phyloP scores from a whole-genome alignment of 768 basidiomycete genomes.

The Rubroboletus satanas region DNA sequence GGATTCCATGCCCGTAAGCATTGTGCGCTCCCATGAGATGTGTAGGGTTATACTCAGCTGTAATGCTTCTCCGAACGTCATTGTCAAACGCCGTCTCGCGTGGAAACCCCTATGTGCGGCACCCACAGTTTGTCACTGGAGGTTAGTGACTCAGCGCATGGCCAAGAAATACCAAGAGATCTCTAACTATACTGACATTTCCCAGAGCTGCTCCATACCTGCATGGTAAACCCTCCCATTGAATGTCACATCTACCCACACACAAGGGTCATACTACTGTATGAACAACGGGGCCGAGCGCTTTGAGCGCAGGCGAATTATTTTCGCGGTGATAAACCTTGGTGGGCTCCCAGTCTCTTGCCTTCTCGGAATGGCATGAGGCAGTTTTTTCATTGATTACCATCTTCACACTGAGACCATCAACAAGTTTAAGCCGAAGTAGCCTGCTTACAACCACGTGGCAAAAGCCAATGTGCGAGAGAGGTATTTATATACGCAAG shows the following conservation, averaged over 20 bases:
- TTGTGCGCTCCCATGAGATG: not conserved
- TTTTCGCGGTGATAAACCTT: not conserved
- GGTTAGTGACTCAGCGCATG: not conserved
- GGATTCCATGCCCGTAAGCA: not conserved
- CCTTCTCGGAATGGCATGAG: not conserved
- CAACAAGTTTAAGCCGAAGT: not conserved
- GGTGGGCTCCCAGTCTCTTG: not conserved
- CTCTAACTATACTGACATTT: conserved; percentile 1
- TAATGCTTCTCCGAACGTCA: not conserved
- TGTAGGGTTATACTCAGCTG: not conserved
- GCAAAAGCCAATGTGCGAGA: not conserved
- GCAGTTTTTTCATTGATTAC: conserved; percentile 4
- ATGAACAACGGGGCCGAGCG: not conserved
- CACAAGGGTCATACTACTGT: not conserved
- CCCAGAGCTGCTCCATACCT: conserved; percentile 1
- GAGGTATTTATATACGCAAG: not conserved
- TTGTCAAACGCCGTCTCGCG: not conserved
- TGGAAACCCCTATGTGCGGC: conserved; percentile 4
- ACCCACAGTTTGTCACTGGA: not conserved
- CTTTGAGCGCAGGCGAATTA: not conserved
- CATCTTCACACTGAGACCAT: conserved; percentile 1
- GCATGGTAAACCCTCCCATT: not conserved
- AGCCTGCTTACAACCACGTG: not conserved
- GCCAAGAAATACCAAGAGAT: not conserved
- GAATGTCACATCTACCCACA: not conserved